Conservation (phyloP, 1,284 basidiomycete genomes). For the Cutaneotrichosporon dermatis region DNA sequence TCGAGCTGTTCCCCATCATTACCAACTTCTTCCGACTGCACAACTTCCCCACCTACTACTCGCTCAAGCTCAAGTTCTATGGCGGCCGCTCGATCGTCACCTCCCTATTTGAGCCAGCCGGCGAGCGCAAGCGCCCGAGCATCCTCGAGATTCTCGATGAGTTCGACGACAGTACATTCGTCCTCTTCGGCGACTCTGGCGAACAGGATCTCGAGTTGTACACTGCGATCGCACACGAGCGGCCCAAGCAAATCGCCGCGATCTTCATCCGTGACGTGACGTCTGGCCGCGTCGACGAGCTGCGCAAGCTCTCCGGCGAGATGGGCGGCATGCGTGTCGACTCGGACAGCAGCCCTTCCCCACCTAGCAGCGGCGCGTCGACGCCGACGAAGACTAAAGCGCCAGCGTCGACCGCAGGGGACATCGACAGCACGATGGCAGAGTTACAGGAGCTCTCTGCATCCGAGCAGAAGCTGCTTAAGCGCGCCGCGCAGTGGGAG, state of each 20-base stretch:
- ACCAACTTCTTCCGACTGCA: slow-evolving; percentile 71
- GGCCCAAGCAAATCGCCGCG: slow-evolving; percentile 56
- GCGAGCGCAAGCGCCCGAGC: slow-evolving; percentile 68
- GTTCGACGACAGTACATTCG: slow-evolving; percentile 68
- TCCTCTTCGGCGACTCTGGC: slow-evolving; percentile 80
- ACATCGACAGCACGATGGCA: slow-evolving; percentile 13
- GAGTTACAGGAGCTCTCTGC: slow-evolving; percentile 28
- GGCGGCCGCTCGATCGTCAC: slow-evolving; percentile 73
- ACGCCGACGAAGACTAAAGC: slow-evolving; percentile 3
- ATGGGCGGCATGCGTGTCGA: background rate
- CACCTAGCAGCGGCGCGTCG: background rate
- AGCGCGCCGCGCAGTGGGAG: slow-evolving; percentile 34
- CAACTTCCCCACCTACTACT: slow-evolving; percentile 51
- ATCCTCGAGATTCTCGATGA: slow-evolving; percentile 67
- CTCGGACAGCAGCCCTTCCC: background rate
- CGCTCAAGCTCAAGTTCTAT: slow-evolving; percentile 69
- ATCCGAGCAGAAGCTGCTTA: slow-evolving; percentile 37
- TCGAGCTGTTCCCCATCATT: slow-evolving; percentile 75
- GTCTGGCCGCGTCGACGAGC: slow-evolving; percentile 23
- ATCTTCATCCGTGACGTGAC: slow-evolving; percentile 74
- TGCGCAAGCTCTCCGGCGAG: slow-evolving; percentile 3
- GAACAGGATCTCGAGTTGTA: slow-evolving; percentile 88
- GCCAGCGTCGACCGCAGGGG: background rate
- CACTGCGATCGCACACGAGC: slow-evolving; percentile 62
- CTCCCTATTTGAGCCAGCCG: slow-evolving; percentile 67